Base-by-base conservation (phyloP, 441 rosid genomes). In the Pelargonium citronellum region DNA sequence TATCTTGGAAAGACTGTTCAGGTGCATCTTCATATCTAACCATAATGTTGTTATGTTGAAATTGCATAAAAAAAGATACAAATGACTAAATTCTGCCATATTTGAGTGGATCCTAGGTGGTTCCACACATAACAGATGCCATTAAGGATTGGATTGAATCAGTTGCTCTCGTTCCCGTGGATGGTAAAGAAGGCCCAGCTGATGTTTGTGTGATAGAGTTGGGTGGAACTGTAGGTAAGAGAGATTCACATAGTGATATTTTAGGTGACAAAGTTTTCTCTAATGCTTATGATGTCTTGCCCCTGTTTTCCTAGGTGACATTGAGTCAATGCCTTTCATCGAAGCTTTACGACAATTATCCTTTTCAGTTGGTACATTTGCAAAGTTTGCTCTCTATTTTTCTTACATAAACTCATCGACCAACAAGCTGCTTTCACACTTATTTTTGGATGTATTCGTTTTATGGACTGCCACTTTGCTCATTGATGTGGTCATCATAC, bases 1-100 rank as follows among this genome's bases (percentile, higher is more conserved):
- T 88, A 86, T 80, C 82, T 88, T 53, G 93, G 93, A 79, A 86
- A 83, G 83, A 88, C 93, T 60, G 93, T 88, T 71, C 93, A 88
- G 93, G 93, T 84, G 76, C 71, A 69, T 6, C 20, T 72, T 47
- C 46, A 13, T 66, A 62, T 67, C 10, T 44, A n/a, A 5, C 15
- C 17, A 27, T 9, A 7, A 17, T 68, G 17, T 74, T 17, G 15
- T 66, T 30, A 30, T 66, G 44, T 63, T 69, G 44, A 69, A 55
- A 67, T 73, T 75, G 65, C 49, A 1, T 34, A 61, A 46, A 46
- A 51, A 69, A 69, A 30, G 70, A 65, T 63, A 51, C 51, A 20
- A 20, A 17, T 17, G 37, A 51, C 49, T 70, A 37, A 43, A 20
- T 39, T 67, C 30, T 68, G 44, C 22, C 63, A 1, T 4, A 47